phyloP scores from a whole-genome alignment of 768 basidiomycete genomes.

The Suillus brevipes region DNA sequence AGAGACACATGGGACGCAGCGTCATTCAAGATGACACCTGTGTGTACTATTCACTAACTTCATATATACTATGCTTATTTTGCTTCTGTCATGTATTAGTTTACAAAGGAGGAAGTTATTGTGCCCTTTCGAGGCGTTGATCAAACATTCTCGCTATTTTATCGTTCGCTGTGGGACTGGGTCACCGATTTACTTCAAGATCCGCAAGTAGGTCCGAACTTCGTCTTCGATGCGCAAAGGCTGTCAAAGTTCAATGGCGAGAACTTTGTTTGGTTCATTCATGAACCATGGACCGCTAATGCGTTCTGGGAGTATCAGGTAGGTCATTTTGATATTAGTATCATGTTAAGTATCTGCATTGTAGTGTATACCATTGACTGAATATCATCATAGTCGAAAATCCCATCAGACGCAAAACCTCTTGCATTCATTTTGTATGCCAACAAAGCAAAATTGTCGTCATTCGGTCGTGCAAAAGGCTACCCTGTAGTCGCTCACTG shows the following conservation, averaged over 20 bases:
- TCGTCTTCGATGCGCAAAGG: neutral
- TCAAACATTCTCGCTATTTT: neutral
- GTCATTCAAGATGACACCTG: constrained; percentile 3
- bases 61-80: constrained; percentile 1
- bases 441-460: constrained; percentile 22
- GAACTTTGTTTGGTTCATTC: neutral
- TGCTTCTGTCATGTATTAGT: constrained; percentile 7
- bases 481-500: constrained; percentile 21
- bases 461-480: constrained; percentile 16
- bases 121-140: neutral
- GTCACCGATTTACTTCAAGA: constrained; percentile 6
- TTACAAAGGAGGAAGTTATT: neutral
- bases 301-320: neutral
- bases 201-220: constrained; percentile 11
- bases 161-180: constrained; percentile 11
- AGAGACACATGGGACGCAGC: constrained; percentile 1
- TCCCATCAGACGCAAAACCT: constrained; percentile 10
- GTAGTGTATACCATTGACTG: neutral
- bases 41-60: constrained; percentile 2
- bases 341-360: neutral
- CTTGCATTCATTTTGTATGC: constrained; percentile 37
- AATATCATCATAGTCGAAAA: neutral
- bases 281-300: neutral
- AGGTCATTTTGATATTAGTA: neutral
- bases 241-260: neutral